Percentiles rank a stretch among this genome's conserved stretches.
Evolutionary conservation across 192 early-diverging fungal genomes (phyloP).

Genomic region (Paraglomus brasilianum): DNA sequence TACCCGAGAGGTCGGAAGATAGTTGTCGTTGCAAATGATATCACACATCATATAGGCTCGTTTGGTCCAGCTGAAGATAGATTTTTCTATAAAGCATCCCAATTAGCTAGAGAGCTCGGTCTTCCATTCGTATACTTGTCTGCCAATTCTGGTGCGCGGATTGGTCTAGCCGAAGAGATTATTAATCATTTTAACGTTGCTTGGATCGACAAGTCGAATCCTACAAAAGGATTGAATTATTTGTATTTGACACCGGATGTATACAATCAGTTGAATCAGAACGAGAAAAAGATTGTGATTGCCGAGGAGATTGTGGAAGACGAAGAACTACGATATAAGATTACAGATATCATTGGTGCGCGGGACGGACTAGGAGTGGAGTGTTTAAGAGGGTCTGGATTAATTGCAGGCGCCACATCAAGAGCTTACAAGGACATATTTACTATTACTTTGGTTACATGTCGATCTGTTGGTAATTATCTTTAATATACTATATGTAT

Average conservation of each 20-base stretch:
- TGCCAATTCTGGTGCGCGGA: conserved; percentile 98
- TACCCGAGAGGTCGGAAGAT: conserved; percentile 83
- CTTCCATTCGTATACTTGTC: conserved; percentile 93
- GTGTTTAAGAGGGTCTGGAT: conserved; percentile 92
- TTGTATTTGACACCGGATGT: conserved; percentile 82
- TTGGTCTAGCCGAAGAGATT: conserved; percentile 94
- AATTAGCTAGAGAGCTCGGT: conserved; percentile 81
- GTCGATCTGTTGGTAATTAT: conserved; percentile 85
- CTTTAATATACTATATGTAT: not conserved
- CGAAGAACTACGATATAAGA: conserved; percentile 75
- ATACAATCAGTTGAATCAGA: conserved; percentile 59
- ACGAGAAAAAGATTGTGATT: conserved; percentile 66
- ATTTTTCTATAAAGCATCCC: conserved; percentile 90
- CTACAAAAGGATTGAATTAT: conserved; percentile 88
- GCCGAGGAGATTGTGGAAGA: conserved; percentile 69
- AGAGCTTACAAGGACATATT: conserved; percentile 98
- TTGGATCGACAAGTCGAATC: conserved; percentile 82
- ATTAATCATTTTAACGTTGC: conserved; percentile 80
- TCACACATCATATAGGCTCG: conserved; percentile 95
- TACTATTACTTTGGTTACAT: conserved; percentile 94
- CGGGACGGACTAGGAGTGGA: conserved; percentile 93
- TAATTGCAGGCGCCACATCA: conserved; percentile 97
- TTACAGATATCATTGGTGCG: conserved; percentile 85
- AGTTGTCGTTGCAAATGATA: conserved; percentile 97
- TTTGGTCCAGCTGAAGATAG: conserved; percentile 94